phyloP scores from a whole-genome alignment of 257 asterid species.

The Striga asiatica region DNA sequence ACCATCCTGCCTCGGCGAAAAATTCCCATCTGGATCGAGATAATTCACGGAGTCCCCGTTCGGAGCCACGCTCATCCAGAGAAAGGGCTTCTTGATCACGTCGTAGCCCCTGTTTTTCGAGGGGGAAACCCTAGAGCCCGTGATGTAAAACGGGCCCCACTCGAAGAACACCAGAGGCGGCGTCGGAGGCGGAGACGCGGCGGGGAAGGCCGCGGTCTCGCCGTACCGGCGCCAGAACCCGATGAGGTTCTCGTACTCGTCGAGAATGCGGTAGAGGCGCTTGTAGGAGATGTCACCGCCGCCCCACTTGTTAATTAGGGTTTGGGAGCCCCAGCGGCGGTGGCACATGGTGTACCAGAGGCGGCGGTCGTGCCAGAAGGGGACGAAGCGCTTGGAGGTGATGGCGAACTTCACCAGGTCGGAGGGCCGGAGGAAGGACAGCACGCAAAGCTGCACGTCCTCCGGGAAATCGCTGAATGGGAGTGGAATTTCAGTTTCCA shows the following conservation, averaged over 20 bases:
- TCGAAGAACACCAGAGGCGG: conserved; percentile 53
- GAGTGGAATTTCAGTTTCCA: conserved; percentile 16
- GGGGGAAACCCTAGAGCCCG: conserved; percentile 64
- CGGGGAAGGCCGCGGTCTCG: conserved; percentile 2
- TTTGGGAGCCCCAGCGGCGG: conserved; percentile 81
- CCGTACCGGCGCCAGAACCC: conserved; percentile 93
- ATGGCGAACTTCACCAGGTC: conserved; percentile 62
- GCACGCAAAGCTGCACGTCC: conserved; percentile 79
- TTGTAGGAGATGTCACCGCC: conserved; percentile 43
- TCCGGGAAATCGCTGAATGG: conserved; percentile 83
- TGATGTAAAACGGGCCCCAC: conserved; percentile 65
- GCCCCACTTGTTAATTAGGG: conserved; percentile 71
- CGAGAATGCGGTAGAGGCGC: conserved; percentile 49
- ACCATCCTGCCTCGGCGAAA: conserved; percentile 34
- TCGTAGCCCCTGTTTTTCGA: conserved; percentile 38
- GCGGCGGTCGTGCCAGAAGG: conserved; percentile 55
- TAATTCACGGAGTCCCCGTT: conserved; percentile 50
- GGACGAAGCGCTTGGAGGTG: conserved; percentile 55
- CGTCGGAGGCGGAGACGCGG: conserved; percentile 19
- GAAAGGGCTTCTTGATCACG: conserved; percentile 46
- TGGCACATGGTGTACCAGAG: conserved; percentile 88
- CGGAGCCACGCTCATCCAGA: conserved; percentile 50
- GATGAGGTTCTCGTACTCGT: conserved; percentile 51
- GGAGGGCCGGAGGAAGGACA: conserved; percentile 60
- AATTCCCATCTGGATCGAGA: conserved; percentile 55